A percentile compares a stretch with the other conserved stretches of the same genome.
Evolutionary conservation across 345 rosid genomes (phyloP).

Genomic region (Reutealis trisperma): DNA sequence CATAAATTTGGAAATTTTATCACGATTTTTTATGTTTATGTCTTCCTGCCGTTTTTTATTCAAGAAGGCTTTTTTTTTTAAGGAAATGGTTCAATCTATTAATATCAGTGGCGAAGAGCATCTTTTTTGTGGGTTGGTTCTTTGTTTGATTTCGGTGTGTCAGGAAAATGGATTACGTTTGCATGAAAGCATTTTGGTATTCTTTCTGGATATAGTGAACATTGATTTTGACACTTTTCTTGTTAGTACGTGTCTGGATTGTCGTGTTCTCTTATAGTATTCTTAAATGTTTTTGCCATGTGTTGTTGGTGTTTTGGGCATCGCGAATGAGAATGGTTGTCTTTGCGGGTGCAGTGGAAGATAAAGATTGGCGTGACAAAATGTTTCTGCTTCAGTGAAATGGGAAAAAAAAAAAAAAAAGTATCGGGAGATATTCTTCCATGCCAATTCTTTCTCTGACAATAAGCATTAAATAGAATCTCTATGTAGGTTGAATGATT

Average conservation of each 20-base stretch:
- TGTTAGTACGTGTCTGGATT: background rate
- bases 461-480: background rate
- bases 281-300: background rate
- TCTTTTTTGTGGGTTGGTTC: background rate
- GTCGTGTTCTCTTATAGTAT: background rate
- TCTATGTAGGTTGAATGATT: background rate
- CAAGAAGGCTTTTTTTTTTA: background rate
- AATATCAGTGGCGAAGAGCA: background rate
- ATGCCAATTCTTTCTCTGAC: background rate
- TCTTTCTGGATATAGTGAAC: background rate
- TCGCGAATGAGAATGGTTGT: background rate
- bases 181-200: background rate
- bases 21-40: background rate
- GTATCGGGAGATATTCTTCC: background rate
- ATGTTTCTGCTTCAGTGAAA: background rate
- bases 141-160: constrained; percentile 1
- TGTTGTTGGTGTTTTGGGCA: background rate
- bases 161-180: background rate
- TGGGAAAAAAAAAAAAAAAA: background rate
- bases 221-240: background rate
- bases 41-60: background rate
- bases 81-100: background rate
- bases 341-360: background rate
- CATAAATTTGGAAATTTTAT: background rate
- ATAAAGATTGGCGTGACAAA: background rate